These are phyloP conservation scores for Gloeophyllum trabeum DNA, from an alignment of 768 basidiomycete genomes.

Conservation along the genomic window DNA sequence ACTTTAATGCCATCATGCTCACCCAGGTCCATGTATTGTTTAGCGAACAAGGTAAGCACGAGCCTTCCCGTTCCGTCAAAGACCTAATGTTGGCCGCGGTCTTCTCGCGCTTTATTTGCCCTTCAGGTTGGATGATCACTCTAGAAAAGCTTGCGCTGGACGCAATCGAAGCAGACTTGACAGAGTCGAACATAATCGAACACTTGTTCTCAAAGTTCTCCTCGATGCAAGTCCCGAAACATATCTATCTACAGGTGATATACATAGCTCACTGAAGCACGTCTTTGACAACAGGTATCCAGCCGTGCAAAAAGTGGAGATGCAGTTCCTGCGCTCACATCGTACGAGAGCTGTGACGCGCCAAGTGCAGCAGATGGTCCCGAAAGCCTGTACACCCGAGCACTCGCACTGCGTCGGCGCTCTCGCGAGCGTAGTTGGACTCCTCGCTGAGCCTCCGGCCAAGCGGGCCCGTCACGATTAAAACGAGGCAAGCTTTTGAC, in stretches of 20 bases:
- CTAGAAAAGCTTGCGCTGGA: slow-evolving; percentile 8
- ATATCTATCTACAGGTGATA: too few species aligned
- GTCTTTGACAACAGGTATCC: background rate
- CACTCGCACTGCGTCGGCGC: too few species aligned
- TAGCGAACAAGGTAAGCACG: slow-evolving; percentile 11
- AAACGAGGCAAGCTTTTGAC: too few species aligned
- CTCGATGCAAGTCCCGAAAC: slow-evolving; percentile 1
- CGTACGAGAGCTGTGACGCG: background rate
- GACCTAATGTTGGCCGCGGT: background rate
- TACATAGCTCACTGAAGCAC: too few species aligned
- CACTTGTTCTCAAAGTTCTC: slow-evolving; percentile 14
- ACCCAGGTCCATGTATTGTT: slow-evolving; percentile 15
- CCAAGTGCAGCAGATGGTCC: background rate
- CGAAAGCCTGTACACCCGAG: background rate
- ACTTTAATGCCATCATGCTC: slow-evolving; percentile 8
- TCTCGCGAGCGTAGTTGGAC: too few species aligned
- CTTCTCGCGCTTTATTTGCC: background rate
- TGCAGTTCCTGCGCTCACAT: background rate
- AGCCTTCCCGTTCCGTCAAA: background rate
- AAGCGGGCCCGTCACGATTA: too few species aligned
- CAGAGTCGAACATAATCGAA: slow-evolving; percentile 8
- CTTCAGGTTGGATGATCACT: slow-evolving; percentile 2
- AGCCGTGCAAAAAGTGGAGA: background rate
- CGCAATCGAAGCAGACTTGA: slow-evolving; percentile 8
- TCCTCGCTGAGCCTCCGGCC: too few species aligned